These are phyloP conservation scores for Kwoniella bestiolae DNA, from an alignment of 768 basidiomycete species.

Conservation along the genomic window DNA sequence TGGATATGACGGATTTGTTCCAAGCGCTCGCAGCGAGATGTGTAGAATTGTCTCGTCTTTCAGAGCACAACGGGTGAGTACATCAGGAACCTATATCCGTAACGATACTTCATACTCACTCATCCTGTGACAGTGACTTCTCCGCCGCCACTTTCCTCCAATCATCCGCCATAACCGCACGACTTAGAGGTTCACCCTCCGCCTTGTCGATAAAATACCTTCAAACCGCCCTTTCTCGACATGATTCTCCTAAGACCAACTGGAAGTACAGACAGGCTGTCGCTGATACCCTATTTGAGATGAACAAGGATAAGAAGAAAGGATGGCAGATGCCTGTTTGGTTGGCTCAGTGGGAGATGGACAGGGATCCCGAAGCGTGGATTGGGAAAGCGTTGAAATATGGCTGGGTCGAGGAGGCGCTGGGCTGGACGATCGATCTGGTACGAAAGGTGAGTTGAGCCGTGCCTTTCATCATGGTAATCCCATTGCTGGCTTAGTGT, in stretches of 20 bases:
- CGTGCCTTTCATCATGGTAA: too few species aligned
- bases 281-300: slow-evolving; percentile 74
- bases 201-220: slow-evolving; percentile 89
- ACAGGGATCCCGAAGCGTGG: slow-evolving; percentile 68
- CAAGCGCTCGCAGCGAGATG: slow-evolving; percentile 76
- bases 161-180: slow-evolving; percentile 61
- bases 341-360: slow-evolving; percentile 71
- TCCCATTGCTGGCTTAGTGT: too few species aligned
- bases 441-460: slow-evolving; percentile 75
- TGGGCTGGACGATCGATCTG: slow-evolving; percentile 72
- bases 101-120: neutral
- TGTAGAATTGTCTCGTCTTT: slow-evolving; percentile 65
- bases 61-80: slow-evolving; percentile 58
- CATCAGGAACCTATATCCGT: slow-evolving; percentile 31
- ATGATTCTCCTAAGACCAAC: slow-evolving; percentile 74
- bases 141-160: slow-evolving; percentile 78
- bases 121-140: slow-evolving; percentile 59
- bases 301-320: slow-evolving; percentile 60
- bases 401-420: slow-evolving; percentile 76
- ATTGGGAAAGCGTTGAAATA: slow-evolving; percentile 77
- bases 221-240: slow-evolving; percentile 73
- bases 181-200: slow-evolving; percentile 79
- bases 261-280: slow-evolving; percentile 76
- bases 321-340: slow-evolving; percentile 71
- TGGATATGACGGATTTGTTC: slow-evolving; percentile 89